Conservation (phyloP, 2,329 filamentous ascomycete genomes). For the Trichoderma cornu-damae region DNA sequence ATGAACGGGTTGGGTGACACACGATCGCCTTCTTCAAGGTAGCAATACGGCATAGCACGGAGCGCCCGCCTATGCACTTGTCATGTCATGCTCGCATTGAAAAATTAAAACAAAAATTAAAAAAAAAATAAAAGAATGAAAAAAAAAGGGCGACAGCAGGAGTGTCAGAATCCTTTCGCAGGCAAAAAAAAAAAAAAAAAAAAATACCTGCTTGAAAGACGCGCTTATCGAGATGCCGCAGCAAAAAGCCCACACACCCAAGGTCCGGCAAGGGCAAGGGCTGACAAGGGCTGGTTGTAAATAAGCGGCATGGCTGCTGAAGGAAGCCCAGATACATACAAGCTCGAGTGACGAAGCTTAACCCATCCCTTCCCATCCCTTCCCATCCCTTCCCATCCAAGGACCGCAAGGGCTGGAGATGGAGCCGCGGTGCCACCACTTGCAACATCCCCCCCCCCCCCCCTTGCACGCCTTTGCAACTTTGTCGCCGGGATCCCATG, state of each 20-base stretch:
- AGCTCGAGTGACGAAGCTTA: not conserved
- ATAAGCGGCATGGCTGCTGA: not conserved
- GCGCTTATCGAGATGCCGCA: not conserved
- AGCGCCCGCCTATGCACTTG: conserved; percentile 10
- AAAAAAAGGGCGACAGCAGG: too few relatives aligned
- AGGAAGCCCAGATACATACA: not conserved
- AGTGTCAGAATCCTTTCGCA: not conserved
- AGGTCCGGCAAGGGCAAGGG: not conserved
- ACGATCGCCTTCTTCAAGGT: conserved; percentile 1
- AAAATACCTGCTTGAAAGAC: not conserved
- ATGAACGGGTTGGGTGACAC: not conserved
- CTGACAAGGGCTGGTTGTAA: not conserved
- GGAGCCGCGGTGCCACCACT: too few relatives aligned
- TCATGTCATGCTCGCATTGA: conserved; percentile 3
- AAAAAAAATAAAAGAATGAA: too few relatives aligned
- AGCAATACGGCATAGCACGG: not conserved
- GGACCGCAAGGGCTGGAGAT: too few relatives aligned
- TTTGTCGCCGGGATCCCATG: too few relatives aligned
- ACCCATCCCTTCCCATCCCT: not conserved
- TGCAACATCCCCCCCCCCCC: too few relatives aligned
- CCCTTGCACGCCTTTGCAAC: too few relatives aligned
- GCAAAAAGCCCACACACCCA: not conserved
- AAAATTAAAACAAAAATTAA: not conserved
- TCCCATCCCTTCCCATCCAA: too few relatives aligned
- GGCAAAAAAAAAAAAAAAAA: too few relatives aligned